Base-by-base conservation (phyloP, 179 eudicot genomes). In the Corrigiola litoralis region DNA sequence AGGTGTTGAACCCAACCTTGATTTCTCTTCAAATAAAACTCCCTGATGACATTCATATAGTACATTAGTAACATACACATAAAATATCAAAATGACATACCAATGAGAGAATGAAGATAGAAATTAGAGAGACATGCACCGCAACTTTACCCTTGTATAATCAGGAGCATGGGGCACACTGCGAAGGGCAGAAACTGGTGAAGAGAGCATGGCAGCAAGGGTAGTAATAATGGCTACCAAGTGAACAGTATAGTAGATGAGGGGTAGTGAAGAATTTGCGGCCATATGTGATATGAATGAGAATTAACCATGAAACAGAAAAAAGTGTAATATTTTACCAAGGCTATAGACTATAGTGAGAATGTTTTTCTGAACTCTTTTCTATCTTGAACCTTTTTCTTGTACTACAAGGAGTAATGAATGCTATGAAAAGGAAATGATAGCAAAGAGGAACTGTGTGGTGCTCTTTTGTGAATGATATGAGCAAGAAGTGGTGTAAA, bases 1-100 rank as follows among this genome's bases (percentile, higher is more conserved):
- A 37, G 99, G 99, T 36, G 77, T 87, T 47, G 99, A 94, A 2
- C 99, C 97, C 58, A 94, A 41, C 58, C 96, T 87, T 32, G 89
- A 77, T 68, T 90, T 87, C 65, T 79, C 96, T 65, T 81, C 95
- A 57, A 57, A 50, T 60, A 82, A 57, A 54, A 76, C 67, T 4
- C 63, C 89, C 98, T 87, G 59, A 53, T 21, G 32, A 49, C 14
- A 65, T 8, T 18, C 29, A 58, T 46, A 49, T 29, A 10, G 44
- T 3, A 25, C 24, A 3, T 38, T 6, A 38, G n/a, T 48, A n/a
- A 32, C 1, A 36, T 2, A 8, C 2, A 54, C 12, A 0, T 16
- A 17, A 2, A 2, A 3, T 8, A 34, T 5, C 18, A 42, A 3
- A 40, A 10, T 25, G 3, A 20, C n/a, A 20, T 23, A 33, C 11